Conservation (phyloP, 2,329 filamentous ascomycete species). For the Drechslerella coelobrocha region DNA sequence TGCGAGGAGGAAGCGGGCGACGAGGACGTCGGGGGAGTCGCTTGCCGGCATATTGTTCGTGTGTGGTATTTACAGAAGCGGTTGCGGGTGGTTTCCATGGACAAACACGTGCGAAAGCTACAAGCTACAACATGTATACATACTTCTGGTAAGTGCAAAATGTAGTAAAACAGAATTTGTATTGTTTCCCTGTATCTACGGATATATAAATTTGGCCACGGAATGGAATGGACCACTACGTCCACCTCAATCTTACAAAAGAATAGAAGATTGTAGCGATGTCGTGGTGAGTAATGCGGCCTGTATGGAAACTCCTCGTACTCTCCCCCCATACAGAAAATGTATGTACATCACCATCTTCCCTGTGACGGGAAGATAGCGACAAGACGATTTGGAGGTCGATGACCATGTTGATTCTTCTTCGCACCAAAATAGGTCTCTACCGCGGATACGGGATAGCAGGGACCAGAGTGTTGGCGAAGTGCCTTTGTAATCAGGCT, state of each 20-base stretch:
- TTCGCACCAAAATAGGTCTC: constrained; percentile 85
- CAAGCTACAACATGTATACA: too few species aligned
- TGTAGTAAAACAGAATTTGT: too few species aligned
- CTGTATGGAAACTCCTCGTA: constrained; percentile 57
- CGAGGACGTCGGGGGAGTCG: constrained; percentile 58
- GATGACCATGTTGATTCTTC: constrained; percentile 66
- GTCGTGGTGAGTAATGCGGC: constrained; percentile 70
- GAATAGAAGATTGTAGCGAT: constrained; percentile 56
- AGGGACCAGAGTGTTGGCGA: constrained; percentile 83
- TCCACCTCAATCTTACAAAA: constrained; percentile 61
- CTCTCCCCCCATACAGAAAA: constrained; percentile 36
- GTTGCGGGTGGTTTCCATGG: too few species aligned
- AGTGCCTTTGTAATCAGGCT: constrained; percentile 62
- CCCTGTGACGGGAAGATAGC: constrained; percentile 15
- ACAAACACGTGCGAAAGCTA: too few species aligned
- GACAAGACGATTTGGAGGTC: constrained; percentile 56
- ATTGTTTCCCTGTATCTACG: not conserved
- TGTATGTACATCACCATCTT: constrained; percentile 10
- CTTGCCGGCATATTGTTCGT: constrained; percentile 52
- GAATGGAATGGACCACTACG: constrained; percentile 73
- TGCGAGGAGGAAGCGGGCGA: constrained; percentile 59
- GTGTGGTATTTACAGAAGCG: not conserved
- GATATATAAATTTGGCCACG: constrained; percentile 58
- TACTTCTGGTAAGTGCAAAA: not conserved
- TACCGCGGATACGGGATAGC: constrained; percentile 70